Base-by-base conservation (phyloP, 129 eudicot species). In the Flaveria robusta region DNA sequence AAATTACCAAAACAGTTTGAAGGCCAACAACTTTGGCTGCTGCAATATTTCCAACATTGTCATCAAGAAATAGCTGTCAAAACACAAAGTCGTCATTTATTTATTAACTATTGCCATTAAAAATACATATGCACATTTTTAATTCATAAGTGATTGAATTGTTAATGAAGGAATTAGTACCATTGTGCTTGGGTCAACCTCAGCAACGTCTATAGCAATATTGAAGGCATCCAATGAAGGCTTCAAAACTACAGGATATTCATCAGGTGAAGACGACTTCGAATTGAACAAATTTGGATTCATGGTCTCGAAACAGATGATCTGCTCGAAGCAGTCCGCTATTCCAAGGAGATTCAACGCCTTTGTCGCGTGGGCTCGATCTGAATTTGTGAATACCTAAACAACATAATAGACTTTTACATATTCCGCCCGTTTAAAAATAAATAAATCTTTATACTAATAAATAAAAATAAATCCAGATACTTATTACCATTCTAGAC, bases 341-440 rank as follows among this genome's bases (percentile, higher is more conserved):
- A 94, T 84, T 66, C 96, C 97, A 0, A 94, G 84, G 19, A 91
- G 96, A 75, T 78, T 85, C 75, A 94, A 78, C 26, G 83, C 96
- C 82, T 88, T 94, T 42, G 50, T 84, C n/a, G 98, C 97, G 37
- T 94, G 98, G n/a, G 74, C 70, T 29, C 81, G 52, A 51, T 94
- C 98, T 14, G 98, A 94, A 76, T 94, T 94, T 7, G 98, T 94
- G 55, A 94, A 94, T 46, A 94, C 87, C 98, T 94, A 89, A 64
- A 62, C 43, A 46, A 34, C 5, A 7, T 15, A 60, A 9, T 0
- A n/a, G 4, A 42, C 7, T 42, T 9, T 42, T n/a, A n/a, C n/a
- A 1, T 42, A 42, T 1, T 42, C 1, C 2, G 11, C 10, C 12
- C 0, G 13, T 1, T 10, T 22, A 22, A 0, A 23, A 22, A 22